phyloP scores from a whole-genome alignment of 2,329 filamentous ascomycete genomes.

The Aureobasidium sp. region DNA sequence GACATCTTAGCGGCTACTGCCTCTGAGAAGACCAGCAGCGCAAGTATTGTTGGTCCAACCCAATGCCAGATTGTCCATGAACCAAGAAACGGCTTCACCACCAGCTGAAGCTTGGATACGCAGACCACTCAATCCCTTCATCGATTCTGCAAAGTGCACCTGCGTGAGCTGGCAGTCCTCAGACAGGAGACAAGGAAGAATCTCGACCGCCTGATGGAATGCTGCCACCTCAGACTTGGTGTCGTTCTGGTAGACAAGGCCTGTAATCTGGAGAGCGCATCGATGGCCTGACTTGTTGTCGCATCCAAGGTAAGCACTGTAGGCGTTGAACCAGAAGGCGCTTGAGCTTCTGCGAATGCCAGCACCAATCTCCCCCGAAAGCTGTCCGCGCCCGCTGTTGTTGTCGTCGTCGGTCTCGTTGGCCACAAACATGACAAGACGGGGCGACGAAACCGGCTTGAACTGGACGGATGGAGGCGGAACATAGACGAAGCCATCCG shows the following conservation, averaged over 20 bases:
- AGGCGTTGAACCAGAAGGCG: conserved; percentile 47
- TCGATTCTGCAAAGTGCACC: conserved; percentile 36
- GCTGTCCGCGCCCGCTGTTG: conserved; percentile 31
- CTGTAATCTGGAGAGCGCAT: conserved; percentile 41
- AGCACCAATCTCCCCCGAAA: conserved; percentile 42
- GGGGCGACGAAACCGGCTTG: conserved; percentile 39
- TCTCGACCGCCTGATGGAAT: conserved; percentile 34
- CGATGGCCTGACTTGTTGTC: conserved; percentile 34
- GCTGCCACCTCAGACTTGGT: conserved; percentile 30
- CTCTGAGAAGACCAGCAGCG: conserved; percentile 59
- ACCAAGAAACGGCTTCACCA: conserved; percentile 33
- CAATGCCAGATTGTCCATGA: conserved; percentile 44
- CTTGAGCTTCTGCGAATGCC: conserved; percentile 37
- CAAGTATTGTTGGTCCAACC: conserved; percentile 47
- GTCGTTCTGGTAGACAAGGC: conserved; percentile 36
- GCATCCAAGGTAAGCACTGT: conserved; percentile 43
- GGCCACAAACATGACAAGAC: conserved; percentile 43
- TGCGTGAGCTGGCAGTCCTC: conserved; percentile 38
- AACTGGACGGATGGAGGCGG: conserved; percentile 40
- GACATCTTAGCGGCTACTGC: conserved; percentile 64
- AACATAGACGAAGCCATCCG: conserved; percentile 44
- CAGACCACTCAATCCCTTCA: conserved; percentile 40
- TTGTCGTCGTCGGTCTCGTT: conserved; percentile 24
- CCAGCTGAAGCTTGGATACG: conserved; percentile 42
- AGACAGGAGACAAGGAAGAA: conserved; percentile 37